Evolutionary conservation across 345 rosid genomes (phyloP), one percentile per base, ranked within the genome.

Genomic region (Raphanus sativus): DNA sequence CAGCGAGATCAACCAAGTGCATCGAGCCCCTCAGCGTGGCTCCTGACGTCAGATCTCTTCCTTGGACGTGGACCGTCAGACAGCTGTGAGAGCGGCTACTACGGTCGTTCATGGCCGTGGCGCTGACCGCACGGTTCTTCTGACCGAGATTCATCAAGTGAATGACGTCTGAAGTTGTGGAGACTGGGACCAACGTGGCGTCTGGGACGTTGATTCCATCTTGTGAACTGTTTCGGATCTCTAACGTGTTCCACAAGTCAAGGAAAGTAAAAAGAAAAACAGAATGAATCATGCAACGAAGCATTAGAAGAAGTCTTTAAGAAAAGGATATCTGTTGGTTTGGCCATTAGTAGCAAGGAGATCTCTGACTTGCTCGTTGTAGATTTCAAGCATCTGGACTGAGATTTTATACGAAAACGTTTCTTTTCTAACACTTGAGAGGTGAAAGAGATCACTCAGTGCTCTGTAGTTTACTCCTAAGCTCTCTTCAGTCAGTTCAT

Each of bases 21-120:
- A 94, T 89, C 40, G 92, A 89, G 40, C 97, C 96, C 13, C 90
- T 94, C 45, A 86, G 83, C 75, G 79, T 71, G 26, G 75, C 72
- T 62, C 98, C 98, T 52, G 98, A 86, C 55, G 96, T 86, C 74
- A 92, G 75, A 73, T 89, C 92, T 84, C 66, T 89, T 71, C 99
- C 97, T 83, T 86, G 96, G 75, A 92, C 93, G 65, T 95, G 99
- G 78, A 95, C 97, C 2, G 95, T 95, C 80, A 95, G 82, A 80
- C 99, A 95, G 68, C 17, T 90, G 80, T 95, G 99, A 67, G 99
- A 95, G 73, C 98, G 94, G 78, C 99, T 95, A 73, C 99, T 95
- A 3, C 97, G 87, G 67, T 95, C 99, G 82, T 94, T 92, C 84
- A 95, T 81, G 28, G 98, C 96, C 30, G 99, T 95, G 26, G 98